Evolutionary conservation across 441 rosid genomes (phyloP).

Genomic region (Gossypium schwendimanii): DNA sequence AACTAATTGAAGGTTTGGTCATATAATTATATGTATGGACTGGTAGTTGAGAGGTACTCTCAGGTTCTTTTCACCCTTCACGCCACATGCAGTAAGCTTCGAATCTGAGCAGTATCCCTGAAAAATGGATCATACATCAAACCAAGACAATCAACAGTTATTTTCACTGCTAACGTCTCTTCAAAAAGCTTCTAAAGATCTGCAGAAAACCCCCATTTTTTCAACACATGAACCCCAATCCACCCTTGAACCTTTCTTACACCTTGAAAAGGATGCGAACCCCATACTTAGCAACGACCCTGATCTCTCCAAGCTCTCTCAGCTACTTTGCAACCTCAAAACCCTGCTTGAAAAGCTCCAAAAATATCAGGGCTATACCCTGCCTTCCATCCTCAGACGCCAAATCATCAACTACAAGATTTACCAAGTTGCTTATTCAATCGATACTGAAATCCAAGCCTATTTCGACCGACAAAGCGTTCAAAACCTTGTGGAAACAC

Average conservation of each 20-base stretch:
- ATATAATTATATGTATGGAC: background rate
- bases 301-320: slow-evolving; percentile 26
- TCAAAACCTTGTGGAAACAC: slow-evolving; percentile 22
- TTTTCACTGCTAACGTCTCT: slow-evolving; percentile 23
- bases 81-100: background rate
- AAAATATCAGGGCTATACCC: slow-evolving; percentile 23
- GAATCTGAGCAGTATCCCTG: background rate
- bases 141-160: background rate
- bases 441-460: slow-evolving; percentile 31
- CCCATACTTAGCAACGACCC: slow-evolving; percentile 19
- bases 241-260: slow-evolving; percentile 18
- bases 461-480: slow-evolving; percentile 32
- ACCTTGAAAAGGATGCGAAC: slow-evolving; percentile 19
- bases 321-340: slow-evolving; percentile 28
- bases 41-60: slow-evolving; percentile 1
- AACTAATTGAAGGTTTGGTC: slow-evolving; percentile 10
- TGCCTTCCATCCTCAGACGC: slow-evolving; percentile 29
- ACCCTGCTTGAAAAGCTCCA: slow-evolving; percentile 26
- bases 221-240: slow-evolving; percentile 21
- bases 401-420: slow-evolving; percentile 35
- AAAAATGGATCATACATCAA: slow-evolving; percentile 20
- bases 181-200: slow-evolving; percentile 30
- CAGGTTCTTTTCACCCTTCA: background rate
- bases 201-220: slow-evolving; percentile 33
- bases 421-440: slow-evolving; percentile 24